Conservation (phyloP, 1,139 yeast species). For the Yarrowia galli region DNA sequence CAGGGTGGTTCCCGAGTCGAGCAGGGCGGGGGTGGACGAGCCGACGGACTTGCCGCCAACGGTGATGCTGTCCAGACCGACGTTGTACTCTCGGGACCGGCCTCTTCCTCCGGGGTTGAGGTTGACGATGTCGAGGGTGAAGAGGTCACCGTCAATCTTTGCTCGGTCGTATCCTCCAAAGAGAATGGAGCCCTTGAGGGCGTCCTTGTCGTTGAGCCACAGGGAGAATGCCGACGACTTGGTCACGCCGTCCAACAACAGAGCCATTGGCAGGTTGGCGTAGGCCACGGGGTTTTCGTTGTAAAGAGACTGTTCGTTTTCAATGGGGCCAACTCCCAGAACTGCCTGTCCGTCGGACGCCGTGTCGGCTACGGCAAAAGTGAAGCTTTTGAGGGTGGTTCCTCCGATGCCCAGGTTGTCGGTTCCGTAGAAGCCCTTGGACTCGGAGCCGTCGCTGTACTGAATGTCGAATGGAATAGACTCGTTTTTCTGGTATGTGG, state of each 20-base stretch:
- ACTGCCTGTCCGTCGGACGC: slow-evolving; percentile 59
- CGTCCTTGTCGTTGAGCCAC: slow-evolving; percentile 46
- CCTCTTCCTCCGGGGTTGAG: slow-evolving; percentile 33
- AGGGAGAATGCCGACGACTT: slow-evolving; percentile 53
- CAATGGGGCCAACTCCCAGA: slow-evolving; percentile 61
- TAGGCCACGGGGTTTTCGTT: slow-evolving; percentile 41
- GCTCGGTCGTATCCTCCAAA: slow-evolving; percentile 63
- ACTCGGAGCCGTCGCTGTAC: slow-evolving; percentile 40
- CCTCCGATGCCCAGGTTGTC: slow-evolving; percentile 56
- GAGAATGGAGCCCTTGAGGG: slow-evolving; percentile 53
- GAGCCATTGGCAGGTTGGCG: slow-evolving; percentile 36
- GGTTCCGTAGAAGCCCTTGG: slow-evolving; percentile 57
- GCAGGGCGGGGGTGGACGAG: slow-evolving; percentile 40
- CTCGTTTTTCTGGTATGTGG: slow-evolving; percentile 42
- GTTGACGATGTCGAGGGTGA: slow-evolving; percentile 43
- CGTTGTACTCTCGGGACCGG: slow-evolving; percentile 22
- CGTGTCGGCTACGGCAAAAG: slow-evolving; percentile 57
- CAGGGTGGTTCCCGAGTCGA: slow-evolving; percentile 75
- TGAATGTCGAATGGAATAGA: slow-evolving; percentile 39
- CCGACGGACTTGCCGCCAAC: slow-evolving; percentile 34
- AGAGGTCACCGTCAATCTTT: slow-evolving; percentile 55
- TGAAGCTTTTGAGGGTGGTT: slow-evolving; percentile 52
- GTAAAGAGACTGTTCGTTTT: slow-evolving; percentile 50
- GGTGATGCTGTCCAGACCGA: slow-evolving; percentile 25
- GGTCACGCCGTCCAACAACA: slow-evolving; percentile 22